Evolutionary conservation across 2,329 filamentous ascomycete genomes (phyloP), one percentile per base, ranked within the genome.

Genomic region (Aureobasidium sp.): DNA sequence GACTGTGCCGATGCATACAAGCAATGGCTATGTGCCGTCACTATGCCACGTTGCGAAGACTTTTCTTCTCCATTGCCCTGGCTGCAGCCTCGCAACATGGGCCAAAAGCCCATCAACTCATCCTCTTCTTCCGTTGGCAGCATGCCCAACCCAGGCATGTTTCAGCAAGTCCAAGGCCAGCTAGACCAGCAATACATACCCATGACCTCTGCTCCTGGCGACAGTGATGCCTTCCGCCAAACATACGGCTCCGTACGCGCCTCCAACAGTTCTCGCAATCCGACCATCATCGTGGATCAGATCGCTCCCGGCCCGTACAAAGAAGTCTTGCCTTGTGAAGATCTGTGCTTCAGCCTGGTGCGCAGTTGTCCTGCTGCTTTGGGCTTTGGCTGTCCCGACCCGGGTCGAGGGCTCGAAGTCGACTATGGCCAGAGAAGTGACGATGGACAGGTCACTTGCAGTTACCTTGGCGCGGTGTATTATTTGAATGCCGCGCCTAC

Each of bases 11-110:
- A 72, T 0, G 90, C 91, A 9, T 99, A 99, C 81, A 97, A 95
- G 73, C 81, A 86, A 70, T 99, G 94, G 94, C 85, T 99, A 22
- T 99, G 94, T 77, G 89, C 90, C 27, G 91, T 97, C 31, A 88
- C 86, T 17, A 94, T 99, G 64, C 94, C 94, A 1, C 89, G 92
- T 33, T 99, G 94, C 77, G 87, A 90, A 70, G 93, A 97, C 75
- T 94, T 89, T 68, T 83, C 81, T 56, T 83, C 80, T 53, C 69
- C 73, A 1, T 77, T 79, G 15, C 59, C 78, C 1, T 85, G 77
- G 70, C 80, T 91, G 2, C 83, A 86, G 64, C 78, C 81, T 22
- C 88, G 94, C 49, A 94, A 93, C 69, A 82, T 91, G 59, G 84
- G 80, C 35, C 84, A 73, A 57, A 22, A 62, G 1, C 71, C 70